Evolutionary conservation across 2,329 filamentous ascomycete genomes (phyloP), one percentile per base, ranked within the genome.

Genomic region (Trichoderma simmonsii): DNA sequence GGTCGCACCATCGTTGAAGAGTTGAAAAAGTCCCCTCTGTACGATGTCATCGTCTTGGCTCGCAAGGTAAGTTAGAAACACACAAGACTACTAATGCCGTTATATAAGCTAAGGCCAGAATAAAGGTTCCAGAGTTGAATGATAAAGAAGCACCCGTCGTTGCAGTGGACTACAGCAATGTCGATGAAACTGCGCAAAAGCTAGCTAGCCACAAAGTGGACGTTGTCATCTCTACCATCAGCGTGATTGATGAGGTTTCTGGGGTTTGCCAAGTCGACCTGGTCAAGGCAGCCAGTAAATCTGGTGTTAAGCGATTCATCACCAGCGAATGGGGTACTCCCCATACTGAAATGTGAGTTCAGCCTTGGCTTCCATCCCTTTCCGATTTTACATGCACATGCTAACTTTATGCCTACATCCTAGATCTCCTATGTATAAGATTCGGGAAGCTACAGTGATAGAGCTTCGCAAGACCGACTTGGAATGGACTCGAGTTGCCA

Each of bases 231-330:
- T 63, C 71, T 4, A 59, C 71, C 4, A 60, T 73, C 39, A 56
- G 60, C 21, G 51, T 73, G 5, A 30, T 43, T 34, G 68, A 71
- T n/a, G 61, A 61, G 18, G 34, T 21, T 3, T 11, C 63, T 14
- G 24, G 54, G 3, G 48, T 39, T 11, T 63, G 68, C 2, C 71
- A 73, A 39, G 30, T 73, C 6, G 15, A 51, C 28, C 43, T 73
- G 21, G 71, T 73, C 54, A 70, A 64, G 28, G 71, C 71, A 21
- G 71, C 71, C 1, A 62, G 51, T 8, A 61, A 61, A 18, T 71
- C 68, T 3, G 62, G 71, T 32, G 60, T 73, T 1, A 73, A 73
- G 14, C 62, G 70, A 18, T 73, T 73, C 11, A 71, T 73, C 24
- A 26, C 54, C 1, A 67, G 51, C 18, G 71, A 73, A 66, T 73